Evolutionary conservation across 768 basidiomycete genomes (phyloP), one percentile per base, ranked within the genome.

Genomic region (Antrodiella citrinella): DNA sequence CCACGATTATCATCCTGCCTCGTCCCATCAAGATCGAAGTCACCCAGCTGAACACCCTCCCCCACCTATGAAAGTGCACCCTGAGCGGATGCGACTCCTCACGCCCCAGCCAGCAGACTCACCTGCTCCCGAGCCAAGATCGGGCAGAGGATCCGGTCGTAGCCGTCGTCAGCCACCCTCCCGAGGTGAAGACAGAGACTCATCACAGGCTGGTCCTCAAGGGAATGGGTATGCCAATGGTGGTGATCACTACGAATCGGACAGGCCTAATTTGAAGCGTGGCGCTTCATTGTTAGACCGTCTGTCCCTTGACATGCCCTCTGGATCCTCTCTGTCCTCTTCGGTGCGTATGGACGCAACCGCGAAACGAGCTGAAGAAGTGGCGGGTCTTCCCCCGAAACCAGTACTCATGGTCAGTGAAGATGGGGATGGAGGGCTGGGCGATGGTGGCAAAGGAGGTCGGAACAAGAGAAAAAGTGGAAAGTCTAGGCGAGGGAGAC

Each of bases 271-370:
- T n/a, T n/a, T 47, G 15, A 54, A 49, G 26, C 59, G 63, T 19
- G 70, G 69, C 4, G 58, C 54, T 1, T 73, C 72, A 0, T 54
- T 74, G 15, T 51, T 74, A 21, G 72, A 73, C 22, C 65, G 72
- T 23, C 54, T 74, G 41, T 61, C 59, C 10, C 50, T 69, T 13
- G 60, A 62, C 23, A 51, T 51, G 26, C 25, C 44, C 2, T 26
- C 46, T 50, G 50, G 47, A 50, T 24, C 56, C 54, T 22, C 54
- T 55, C 45, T 53, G 5, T 65, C 71, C 3, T 50, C 73, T 47
- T 58, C 67, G 3, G 72, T 72, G 0, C 60, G 71, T 12, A 69
- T 72, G n/a, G 67, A 72, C 44, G 23, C 67, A 24, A 63, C 65
- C 0, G 23, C 45, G 19, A 51, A 55, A 12, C 44, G 44, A 15